Evolutionary conservation across 2,329 filamentous ascomycete species (phyloP), one percentile per base, ranked within the genome.

Genomic region (Fusarium sterilihyphosum): DNA sequence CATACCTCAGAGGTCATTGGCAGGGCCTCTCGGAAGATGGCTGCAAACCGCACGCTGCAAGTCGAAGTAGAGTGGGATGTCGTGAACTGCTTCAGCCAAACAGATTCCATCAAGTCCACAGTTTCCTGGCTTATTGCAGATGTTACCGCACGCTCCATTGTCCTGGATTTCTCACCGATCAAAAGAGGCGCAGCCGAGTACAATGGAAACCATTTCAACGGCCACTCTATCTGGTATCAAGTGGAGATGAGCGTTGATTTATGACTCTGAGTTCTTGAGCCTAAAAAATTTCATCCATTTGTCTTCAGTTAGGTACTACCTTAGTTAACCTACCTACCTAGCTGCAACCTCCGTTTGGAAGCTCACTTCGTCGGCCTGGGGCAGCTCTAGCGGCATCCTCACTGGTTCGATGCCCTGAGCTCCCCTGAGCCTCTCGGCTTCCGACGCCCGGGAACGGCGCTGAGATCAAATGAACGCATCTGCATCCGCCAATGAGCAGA

Each of bases 401-500:
- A 61, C 69, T 73, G 47, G 38, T 41, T 67, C 62, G 26, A 60
- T 37, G 56, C 53, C 52, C 71, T 72, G 68, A 68, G 57, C 59
- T 67, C 57, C 60, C 47, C 50, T 61, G 50, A 61, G 41, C 38
- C 49, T 67, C 67, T 75, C 75, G 77, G 72, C 67, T 41, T 77
- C 76, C 77, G 77, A 73, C 60, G 67, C 73, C 77, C 77, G 75
- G 77, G 69, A 77, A 70, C 77, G 75, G 73, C 69, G 73, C 64
- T 73, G 71, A 50, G 54, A 57, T 69, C 47, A n/a, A 59, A 61
- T 35, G 17, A 61, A 61, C 20, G n/a, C n/a, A 50, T 12, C 43
- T 57, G 58, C 53, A 35, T 37, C 46, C 33, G 17, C 76, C 76
- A 78, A 78, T 78, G 64, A 76, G 40, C 35, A 33, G 8, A 18